Conservation (phyloP, 495 filamentous ascomycete genomes). For the Apodospora peruviana region DNA sequence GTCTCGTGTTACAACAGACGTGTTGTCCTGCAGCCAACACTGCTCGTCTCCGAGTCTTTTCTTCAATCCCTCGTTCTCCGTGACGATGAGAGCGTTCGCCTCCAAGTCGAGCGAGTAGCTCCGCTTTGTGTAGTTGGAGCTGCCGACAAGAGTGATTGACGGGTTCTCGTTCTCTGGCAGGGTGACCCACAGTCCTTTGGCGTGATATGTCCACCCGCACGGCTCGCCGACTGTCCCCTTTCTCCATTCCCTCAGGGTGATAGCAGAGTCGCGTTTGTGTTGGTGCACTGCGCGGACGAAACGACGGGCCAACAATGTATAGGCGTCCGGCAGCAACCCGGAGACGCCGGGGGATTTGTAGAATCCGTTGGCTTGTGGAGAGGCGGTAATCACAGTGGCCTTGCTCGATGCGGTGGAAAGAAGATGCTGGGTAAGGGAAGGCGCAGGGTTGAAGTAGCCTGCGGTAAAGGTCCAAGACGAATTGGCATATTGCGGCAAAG, state of each 20-base stretch:
- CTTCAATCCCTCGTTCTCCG: slow-evolving; percentile 68
- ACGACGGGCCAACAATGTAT: slow-evolving; percentile 75
- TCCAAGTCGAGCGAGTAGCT: slow-evolving; percentile 91
- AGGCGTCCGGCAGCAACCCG: slow-evolving; percentile 84
- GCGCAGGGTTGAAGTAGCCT: slow-evolving; percentile 95
- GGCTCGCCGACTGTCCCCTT: slow-evolving; percentile 72
- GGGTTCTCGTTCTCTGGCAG: slow-evolving; percentile 56
- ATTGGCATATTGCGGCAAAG: slow-evolving; percentile 51
- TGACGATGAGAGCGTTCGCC: slow-evolving; percentile 77
- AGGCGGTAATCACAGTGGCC: slow-evolving; percentile 89
- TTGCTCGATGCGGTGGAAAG: slow-evolving; percentile 59
- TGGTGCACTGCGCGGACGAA: slow-evolving; percentile 70
- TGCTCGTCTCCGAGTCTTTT: slow-evolving; percentile 69
- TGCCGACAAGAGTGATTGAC: slow-evolving; percentile 77
- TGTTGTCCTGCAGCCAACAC: slow-evolving; percentile 66
- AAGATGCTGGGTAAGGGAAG: slow-evolving; percentile 69
- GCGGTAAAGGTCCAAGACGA: slow-evolving; percentile 93
- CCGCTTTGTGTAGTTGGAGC: slow-evolving; percentile 92
- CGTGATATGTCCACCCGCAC: slow-evolving; percentile 94
- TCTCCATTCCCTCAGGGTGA: slow-evolving; percentile 85
- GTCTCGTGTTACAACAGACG: slow-evolving; percentile 58
- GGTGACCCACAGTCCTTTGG: slow-evolving; percentile 92
- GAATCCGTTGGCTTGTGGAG: slow-evolving; percentile 92
- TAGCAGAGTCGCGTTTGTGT: slow-evolving; percentile 50
- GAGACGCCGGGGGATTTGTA: slow-evolving; percentile 83